Evolutionary conservation across 2,329 filamentous ascomycete species (phyloP).

Genomic region (Ambrosiella cleistominuta): DNA sequence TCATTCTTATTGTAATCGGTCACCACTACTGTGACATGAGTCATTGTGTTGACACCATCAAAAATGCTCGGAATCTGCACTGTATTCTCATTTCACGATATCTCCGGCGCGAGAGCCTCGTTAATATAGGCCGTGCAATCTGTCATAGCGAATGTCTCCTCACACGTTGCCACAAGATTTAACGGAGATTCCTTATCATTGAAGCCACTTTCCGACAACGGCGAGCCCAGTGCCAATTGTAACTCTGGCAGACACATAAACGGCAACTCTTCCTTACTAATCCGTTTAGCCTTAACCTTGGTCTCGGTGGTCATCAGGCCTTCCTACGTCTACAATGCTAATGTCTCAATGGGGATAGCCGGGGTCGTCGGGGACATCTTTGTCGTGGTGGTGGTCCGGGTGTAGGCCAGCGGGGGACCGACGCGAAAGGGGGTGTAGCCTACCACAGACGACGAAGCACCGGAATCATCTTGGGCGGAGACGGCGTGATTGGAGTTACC

Average conservation of each 20-base stretch:
- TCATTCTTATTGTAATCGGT: constrained; percentile 2
- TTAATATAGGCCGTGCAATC: constrained; percentile 7
- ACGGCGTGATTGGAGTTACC: not conserved
- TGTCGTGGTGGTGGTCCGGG: not conserved
- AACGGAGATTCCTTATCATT: not conserved
- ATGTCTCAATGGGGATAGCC: not conserved
- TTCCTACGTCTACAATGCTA: not conserved
- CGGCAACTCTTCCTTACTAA: not conserved
- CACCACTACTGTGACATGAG: constrained; percentile 9
- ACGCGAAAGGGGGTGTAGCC: constrained; percentile 3
- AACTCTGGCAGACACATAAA: constrained; percentile 7
- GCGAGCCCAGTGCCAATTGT: not conserved
- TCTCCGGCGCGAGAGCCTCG: not conserved
- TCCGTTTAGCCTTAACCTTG: not conserved
- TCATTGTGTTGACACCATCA: not conserved
- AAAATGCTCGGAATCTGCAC: constrained; percentile 6
- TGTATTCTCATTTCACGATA: constrained; percentile 4
- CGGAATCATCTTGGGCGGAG: not conserved
- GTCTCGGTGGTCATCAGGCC: not conserved
- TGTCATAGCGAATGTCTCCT: not conserved
- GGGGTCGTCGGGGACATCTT: not conserved
- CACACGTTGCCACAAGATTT: constrained; percentile 1
- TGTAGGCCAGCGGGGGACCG: constrained; percentile 3
- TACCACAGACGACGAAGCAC: not conserved
- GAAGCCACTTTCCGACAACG: constrained; percentile 1